phyloP scores from a whole-genome alignment of 257 asterid species.

The Voacanga thouarsii region DNA sequence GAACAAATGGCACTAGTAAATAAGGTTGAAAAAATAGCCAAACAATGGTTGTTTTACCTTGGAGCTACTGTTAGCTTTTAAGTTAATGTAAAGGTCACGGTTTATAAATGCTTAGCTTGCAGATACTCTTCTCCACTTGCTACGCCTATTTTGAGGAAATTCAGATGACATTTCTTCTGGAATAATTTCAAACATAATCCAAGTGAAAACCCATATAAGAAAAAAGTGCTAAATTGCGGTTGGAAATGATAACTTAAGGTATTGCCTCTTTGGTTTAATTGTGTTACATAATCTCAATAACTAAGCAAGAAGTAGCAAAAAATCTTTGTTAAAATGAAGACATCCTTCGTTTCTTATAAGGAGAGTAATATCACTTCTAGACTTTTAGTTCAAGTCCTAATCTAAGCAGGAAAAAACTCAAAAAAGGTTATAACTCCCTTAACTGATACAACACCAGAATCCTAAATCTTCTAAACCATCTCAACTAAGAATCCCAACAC shows the following conservation, averaged over 20 bases:
- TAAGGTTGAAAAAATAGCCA: background rate
- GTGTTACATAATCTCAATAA: no score
- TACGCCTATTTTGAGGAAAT: slow-evolving; percentile 21
- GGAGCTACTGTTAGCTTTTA: slow-evolving; percentile 56
- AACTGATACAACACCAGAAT: no score
- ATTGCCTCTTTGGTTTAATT: no score
- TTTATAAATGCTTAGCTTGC: slow-evolving; percentile 46
- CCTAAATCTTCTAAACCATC: no score
- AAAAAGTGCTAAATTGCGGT: background rate
- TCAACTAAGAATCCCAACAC: no score
- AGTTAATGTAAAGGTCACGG: slow-evolving; percentile 50
- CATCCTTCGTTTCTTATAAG: no score
- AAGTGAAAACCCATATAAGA: background rate
- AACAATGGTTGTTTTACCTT: slow-evolving; percentile 36
- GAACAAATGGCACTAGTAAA: background rate
- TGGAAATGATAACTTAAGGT: background rate
- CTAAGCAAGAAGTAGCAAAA: no score
- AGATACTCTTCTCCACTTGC: slow-evolving; percentile 54
- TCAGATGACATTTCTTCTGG: slow-evolving; percentile 52
- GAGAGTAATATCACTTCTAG: no score
- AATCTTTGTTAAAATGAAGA: no score
- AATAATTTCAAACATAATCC: slow-evolving; percentile 11
- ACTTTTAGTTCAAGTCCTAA: no score
- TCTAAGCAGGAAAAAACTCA: no score
- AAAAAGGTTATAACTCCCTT: no score